Evolutionary conservation across 768 basidiomycete species (phyloP), one percentile per base, ranked within the genome.

Genomic region (Cystofilobasidium capitatum): DNA sequence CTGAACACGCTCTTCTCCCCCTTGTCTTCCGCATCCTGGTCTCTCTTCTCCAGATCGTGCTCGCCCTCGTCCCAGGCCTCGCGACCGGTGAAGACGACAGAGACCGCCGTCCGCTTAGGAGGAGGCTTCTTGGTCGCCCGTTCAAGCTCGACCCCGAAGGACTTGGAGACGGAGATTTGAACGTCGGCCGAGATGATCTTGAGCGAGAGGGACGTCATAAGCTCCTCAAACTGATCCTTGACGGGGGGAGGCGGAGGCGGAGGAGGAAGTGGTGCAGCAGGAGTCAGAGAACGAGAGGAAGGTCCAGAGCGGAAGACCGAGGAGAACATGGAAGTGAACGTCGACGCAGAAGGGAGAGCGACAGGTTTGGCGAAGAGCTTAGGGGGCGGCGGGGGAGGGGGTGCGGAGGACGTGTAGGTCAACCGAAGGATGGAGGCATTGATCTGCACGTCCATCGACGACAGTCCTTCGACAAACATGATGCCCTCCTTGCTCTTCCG

Each of bases 111-210:
- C 61, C 80, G 82, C 6, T 78, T 79, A 0, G 94, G 94, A 0
- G 90, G 88, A 64, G 88, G 86, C 80, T 99, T 99, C 82, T 97
- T 97, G 14, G 93, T 99, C 0, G 91, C 89, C 67, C 94, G 81
- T 68, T 88, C 82, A 39, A 98, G 79, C 76, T 97, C 94, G 12
- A 68, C 47, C 3, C 70, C 74, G 54, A 79, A 77, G 8, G 73
- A 66, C 0, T 72, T 55, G 6, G 75, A 73, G 1, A 79, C 74
- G 3, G 74, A 72, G 17, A 79, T 77, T 17, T 71, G 70, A 42
- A 79, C 72, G 16, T 75, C 76, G 0, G 76, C 78, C 24, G 75
- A 73, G 40, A 78, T 76, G 16, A 78, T 73, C 29, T 71, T 69
- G 2, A 78, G 71, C 63, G 71, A 71, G 31, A 76, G 75, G 33